Conservation (phyloP, 2,329 filamentous ascomycete genomes). For the Exutisphaerella laricina region DNA sequence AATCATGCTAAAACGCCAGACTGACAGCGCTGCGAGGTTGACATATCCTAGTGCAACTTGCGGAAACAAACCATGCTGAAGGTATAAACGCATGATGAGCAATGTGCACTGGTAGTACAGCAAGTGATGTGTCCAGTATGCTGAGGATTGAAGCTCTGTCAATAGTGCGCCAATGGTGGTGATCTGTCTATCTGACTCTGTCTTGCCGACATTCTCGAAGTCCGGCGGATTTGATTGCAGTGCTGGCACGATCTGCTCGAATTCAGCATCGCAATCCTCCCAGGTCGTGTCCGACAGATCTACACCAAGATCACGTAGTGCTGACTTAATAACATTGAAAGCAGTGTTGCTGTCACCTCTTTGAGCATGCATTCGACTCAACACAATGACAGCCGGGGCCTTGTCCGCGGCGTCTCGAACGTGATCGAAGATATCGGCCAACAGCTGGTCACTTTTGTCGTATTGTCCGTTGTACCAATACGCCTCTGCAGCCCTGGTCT, state of each 20-base stretch:
- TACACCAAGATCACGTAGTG: conserved; percentile 64
- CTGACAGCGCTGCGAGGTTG: conserved; percentile 60
- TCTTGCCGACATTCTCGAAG: conserved; percentile 10
- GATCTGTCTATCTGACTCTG: conserved; percentile 50
- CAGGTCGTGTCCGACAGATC: conserved; percentile 61
- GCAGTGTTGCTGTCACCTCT: conserved; percentile 65
- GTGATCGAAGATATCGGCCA: conserved; percentile 63
- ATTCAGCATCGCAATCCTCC: conserved; percentile 71
- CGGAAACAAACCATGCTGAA: conserved; percentile 59
- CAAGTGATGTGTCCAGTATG: conserved; percentile 63
- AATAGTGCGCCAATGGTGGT: conserved; percentile 64
- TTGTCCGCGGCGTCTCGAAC: conserved; percentile 71
- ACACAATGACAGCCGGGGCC: conserved; percentile 72
- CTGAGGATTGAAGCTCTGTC: conserved; percentile 45
- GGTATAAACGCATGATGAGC: conserved; percentile 60
- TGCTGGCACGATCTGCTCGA: conserved; percentile 44
- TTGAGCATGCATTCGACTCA: conserved; percentile 72
- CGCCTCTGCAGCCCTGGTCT: conserved; percentile 75
- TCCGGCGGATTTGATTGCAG: conserved; percentile 19
- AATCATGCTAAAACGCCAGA: conserved; percentile 65
- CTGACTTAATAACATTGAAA: conserved; percentile 64
- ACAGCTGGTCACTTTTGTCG: conserved; percentile 60
- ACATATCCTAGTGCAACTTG: conserved; percentile 65
- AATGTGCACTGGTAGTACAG: conserved; percentile 68
- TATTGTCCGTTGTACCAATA: conserved; percentile 73